These are phyloP conservation scores for Sporormia fimetaria DNA, from an alignment of 495 filamentous ascomycete species.

Conservation along the genomic window DNA sequence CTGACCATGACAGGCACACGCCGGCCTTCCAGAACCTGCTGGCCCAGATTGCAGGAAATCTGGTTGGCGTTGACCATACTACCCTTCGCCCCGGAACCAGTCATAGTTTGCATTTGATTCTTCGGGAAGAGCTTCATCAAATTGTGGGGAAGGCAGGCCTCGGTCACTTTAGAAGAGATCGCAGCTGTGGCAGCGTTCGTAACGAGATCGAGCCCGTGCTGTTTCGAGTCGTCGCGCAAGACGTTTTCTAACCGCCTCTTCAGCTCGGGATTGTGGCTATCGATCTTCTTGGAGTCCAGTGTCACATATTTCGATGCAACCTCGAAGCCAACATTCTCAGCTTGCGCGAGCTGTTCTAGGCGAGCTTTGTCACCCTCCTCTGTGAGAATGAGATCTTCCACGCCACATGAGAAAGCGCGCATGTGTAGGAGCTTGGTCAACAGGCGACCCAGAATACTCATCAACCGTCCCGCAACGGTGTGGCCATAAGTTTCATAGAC, in stretches of 20 bases:
- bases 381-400: constrained; percentile 89
- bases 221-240: constrained; percentile 79
- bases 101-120: constrained; percentile 99
- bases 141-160: constrained; percentile 63
- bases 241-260: constrained; percentile 74
- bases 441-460: constrained; percentile 81
- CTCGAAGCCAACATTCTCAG: constrained; percentile 63
- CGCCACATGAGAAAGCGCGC: constrained; percentile 91
- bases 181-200: constrained; percentile 58
- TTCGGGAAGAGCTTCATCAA: constrained; percentile 86
- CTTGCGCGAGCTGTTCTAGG: constrained; percentile 55
- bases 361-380: constrained; percentile 63
- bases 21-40: constrained; percentile 91
- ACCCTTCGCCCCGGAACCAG: constrained; percentile 91
- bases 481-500: constrained; percentile 92
- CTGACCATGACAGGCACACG: constrained; percentile 96
- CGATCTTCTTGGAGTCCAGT: constrained; percentile 50
- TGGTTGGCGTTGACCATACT: constrained; percentile 86
- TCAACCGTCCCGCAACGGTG: constrained; percentile 65
- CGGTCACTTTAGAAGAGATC: constrained; percentile 70
- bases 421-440: constrained; percentile 84
- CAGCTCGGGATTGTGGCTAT: constrained; percentile 56
- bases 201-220: constrained; percentile 72
- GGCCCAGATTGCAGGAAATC: constrained; percentile 94
- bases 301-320: constrained; percentile 87